Conservation (phyloP, 768 basidiomycete genomes). For the Hericium rajendrae region DNA sequence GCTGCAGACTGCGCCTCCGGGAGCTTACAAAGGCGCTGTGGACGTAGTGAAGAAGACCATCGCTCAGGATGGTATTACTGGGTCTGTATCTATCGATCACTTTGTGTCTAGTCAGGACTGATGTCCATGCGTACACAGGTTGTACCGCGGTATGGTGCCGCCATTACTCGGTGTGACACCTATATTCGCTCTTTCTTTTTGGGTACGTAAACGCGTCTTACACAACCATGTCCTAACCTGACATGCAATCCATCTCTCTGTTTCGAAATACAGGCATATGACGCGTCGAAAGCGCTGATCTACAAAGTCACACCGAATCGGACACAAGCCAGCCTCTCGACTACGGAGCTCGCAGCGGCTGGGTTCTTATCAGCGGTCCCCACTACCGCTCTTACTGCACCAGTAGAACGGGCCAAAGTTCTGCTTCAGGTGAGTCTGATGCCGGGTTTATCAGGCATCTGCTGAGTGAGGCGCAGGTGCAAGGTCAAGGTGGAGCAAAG, state of each 20-base stretch:
- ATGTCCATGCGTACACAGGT: conserved; percentile 28
- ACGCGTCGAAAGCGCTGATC: conserved; percentile 84
- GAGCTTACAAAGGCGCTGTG: conserved; percentile 82
- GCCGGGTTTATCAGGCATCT: no score
- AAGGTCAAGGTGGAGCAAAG: conserved; percentile 73
- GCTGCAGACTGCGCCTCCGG: conserved; percentile 83
- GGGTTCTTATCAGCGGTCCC: conserved; percentile 94
- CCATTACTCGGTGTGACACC: conserved; percentile 93
- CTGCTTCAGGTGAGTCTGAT: conserved; percentile 61
- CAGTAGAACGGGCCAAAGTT: conserved; percentile 95
- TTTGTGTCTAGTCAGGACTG: not conserved
- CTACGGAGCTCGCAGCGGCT: conserved; percentile 77
- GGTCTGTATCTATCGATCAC: conserved; percentile 38
- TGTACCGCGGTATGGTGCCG: conserved; percentile 91
- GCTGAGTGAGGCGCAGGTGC: conserved; percentile 42
- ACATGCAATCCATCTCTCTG: not conserved
- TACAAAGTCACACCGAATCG: conserved; percentile 72
- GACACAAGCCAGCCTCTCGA: conserved; percentile 49
- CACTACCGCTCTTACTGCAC: conserved; percentile 85
- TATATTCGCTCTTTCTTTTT: conserved; percentile 96
- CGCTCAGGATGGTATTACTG: conserved; percentile 82
- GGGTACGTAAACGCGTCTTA: conserved; percentile 44
- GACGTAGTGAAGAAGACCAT: conserved; percentile 90
- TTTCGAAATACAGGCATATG: conserved; percentile 61
- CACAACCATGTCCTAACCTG: not conserved